Base-by-base conservation (phyloP, 768 basidiomycete species). In the Trichaptum fuscoviolaceum region DNA sequence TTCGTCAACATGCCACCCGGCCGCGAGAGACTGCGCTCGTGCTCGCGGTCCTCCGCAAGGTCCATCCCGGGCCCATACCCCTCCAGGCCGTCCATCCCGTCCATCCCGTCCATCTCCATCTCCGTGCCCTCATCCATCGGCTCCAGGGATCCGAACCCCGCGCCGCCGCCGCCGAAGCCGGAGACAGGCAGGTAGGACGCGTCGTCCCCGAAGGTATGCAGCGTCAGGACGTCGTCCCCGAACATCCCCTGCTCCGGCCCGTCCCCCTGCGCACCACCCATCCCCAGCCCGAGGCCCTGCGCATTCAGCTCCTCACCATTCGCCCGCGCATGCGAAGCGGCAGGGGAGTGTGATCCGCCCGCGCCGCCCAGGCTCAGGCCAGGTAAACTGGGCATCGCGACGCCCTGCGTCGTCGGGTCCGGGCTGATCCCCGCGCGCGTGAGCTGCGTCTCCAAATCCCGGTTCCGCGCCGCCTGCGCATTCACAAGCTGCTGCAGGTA, bases 401-500 rank as follows among this genome's bases (percentile, higher is more conserved):
- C 42, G 5, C 42, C 42, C 42, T 52, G 42, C 42, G 42, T 20
- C 15, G 15, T 20, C 42, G 42, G 42, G 42, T 52, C 30, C 30
- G 27, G 35, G 36, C 20, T 23, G 65, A 30, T 63, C 72, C 76
- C 62, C 35, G 63, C 35, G 26, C 84, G 75, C 59, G 83, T 82
- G 42, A 93, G 83, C 76, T 90, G 87, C 63, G 84, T 83, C 75
- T 95, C 93, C 62, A 95, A 81, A 71, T 93, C 91, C 57, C 90
- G 80, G 74, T 92, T 93, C 10, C 92, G 81, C 58, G 84, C 84
- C 4, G 91, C 90, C 71, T 94, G 93, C 0, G 87, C 89, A 2
- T 84, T 85, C 10, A 95, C 92, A 64, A 95, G 87, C 70, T 94
- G 92, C 73, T 95, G 93, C 12, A 95, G 85, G 75, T 93, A 94